Conservation (phyloP, 2,329 filamentous ascomycete species). For the Ascomycota sp. region DNA sequence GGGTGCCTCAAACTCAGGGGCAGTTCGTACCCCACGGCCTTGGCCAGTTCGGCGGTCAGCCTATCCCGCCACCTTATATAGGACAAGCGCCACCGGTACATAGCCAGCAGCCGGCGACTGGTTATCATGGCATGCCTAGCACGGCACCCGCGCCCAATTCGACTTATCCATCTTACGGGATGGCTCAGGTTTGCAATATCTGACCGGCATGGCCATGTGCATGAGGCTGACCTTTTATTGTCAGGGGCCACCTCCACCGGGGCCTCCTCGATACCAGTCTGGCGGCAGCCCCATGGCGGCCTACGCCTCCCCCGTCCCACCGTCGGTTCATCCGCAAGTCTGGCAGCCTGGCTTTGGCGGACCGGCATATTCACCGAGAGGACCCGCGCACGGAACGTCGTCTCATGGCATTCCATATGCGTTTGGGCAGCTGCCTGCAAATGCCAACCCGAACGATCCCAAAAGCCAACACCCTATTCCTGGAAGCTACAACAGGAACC, state of each 20-base stretch:
- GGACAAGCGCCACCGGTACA: constrained; percentile 20
- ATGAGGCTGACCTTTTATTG: neutral
- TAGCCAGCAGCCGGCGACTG: constrained; percentile 17
- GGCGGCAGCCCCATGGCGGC: constrained; percentile 14
- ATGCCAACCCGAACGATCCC: constrained; percentile 45
- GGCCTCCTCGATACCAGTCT: constrained; percentile 9
- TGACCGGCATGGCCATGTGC: neutral
- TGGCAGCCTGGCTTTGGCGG: constrained; percentile 17
- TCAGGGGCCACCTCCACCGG: constrained; percentile 11
- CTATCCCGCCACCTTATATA: constrained; percentile 23
- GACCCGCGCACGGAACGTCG: constrained; percentile 8
- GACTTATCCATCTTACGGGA: constrained; percentile 23
- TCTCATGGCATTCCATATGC: constrained; percentile 35
- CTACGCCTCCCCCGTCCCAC: constrained; percentile 13
- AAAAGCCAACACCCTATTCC: constrained; percentile 65
- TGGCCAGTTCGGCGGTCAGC: constrained; percentile 18
- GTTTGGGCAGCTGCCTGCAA: constrained; percentile 55
- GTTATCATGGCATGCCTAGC: constrained; percentile 20
- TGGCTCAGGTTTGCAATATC: constrained; percentile 20
- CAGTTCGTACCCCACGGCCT: constrained; percentile 23
- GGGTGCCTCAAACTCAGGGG: constrained; percentile 28
- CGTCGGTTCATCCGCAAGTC: constrained; percentile 9
- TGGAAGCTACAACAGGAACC: constrained; percentile 54
- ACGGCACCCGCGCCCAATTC: constrained; percentile 20
- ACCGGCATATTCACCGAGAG: constrained; percentile 11